Conservation (phyloP, 805 yeast species). For the Metschnikowia shivogae region DNA sequence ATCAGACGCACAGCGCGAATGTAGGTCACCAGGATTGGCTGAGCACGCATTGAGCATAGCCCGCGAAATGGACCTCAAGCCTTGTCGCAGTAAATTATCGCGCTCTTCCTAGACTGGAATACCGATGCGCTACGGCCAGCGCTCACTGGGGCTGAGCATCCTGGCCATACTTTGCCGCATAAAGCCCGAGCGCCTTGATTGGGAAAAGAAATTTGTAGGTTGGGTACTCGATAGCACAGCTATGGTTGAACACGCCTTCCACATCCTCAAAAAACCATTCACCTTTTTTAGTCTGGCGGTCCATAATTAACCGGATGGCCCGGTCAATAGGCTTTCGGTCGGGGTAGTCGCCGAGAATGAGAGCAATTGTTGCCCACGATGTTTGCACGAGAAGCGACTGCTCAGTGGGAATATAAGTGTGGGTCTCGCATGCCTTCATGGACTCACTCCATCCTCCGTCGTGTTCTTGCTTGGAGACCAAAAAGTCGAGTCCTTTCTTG, state of each 20-base stretch:
- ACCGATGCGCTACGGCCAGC: background rate
- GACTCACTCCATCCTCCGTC: conserved; percentile 99
- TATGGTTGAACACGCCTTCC: conserved; percentile 95
- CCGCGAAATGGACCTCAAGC: background rate
- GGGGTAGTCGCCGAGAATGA: conserved; percentile 79
- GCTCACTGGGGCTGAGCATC: conserved; percentile 7
- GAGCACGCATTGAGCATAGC: background rate
- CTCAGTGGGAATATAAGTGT: conserved; percentile 62
- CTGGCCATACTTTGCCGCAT: conserved; percentile 28
- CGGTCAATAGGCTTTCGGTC: conserved; percentile 52
- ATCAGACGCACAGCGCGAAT: background rate
- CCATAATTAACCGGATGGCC: conserved; percentile 62
- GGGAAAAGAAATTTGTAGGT: conserved; percentile 86
- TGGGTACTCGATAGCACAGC: conserved; percentile 91
- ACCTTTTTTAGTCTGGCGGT: conserved; percentile 68
- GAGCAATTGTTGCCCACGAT: conserved; percentile 85
- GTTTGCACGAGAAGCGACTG: conserved; percentile 81
- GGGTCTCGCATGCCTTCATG: conserved; percentile 84
- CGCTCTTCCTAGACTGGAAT: background rate
- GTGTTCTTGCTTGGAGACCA: conserved; percentile 64
- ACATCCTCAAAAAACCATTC: conserved; percentile 81
- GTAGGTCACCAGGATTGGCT: background rate
- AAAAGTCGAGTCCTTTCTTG: conserved; percentile 76
- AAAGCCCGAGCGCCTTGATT: conserved; percentile 88
- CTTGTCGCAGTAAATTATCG: background rate